Percentiles rank a stretch among this genome's conserved stretches.
These are phyloP conservation scores for Aspergillus ibericus DNA, from an alignment of 2,329 filamentous ascomycete species.

Conservation along the genomic window DNA sequence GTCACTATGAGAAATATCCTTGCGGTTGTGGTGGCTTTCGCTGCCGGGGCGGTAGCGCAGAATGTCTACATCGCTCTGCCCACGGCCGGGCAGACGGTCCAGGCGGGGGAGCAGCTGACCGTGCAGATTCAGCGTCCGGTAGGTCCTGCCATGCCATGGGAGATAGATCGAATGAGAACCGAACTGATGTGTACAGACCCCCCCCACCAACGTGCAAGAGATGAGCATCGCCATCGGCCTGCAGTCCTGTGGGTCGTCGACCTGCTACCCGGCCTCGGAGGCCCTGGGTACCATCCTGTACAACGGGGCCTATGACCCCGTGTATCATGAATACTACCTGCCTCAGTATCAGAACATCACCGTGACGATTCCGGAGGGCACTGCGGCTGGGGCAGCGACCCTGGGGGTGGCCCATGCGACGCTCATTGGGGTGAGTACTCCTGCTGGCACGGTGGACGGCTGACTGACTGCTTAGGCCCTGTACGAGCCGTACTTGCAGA, in stretches of 20 bases:
- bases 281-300: conserved; percentile 29
- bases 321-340: conserved; percentile 22
- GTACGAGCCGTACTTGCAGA: not conserved
- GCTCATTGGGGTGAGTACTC: conserved; percentile 30
- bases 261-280: conserved; percentile 21
- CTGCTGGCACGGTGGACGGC: not conserved
- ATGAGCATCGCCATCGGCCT: conserved; percentile 33
- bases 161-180: no score
- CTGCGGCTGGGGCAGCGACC: conserved; percentile 18
- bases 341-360: conserved; percentile 35
- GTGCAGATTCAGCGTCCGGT: conserved; percentile 34
- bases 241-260: conserved; percentile 21
- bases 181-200: no score
- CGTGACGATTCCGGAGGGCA: conserved; percentile 23
- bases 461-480: not conserved
- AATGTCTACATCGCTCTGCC: conserved; percentile 28
- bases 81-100: conserved; percentile 15
- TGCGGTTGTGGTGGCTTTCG: conserved; percentile 20
- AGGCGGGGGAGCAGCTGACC: conserved; percentile 21
- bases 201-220: conserved; percentile 27
- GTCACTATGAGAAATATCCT: conserved; percentile 27
- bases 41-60: conserved; percentile 27
- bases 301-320: conserved; percentile 29
- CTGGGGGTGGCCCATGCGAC: conserved; percentile 32
- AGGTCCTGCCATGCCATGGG: no score